Conservation (phyloP, 177 flowering plant species). For the Telopea speciosissima region DNA sequence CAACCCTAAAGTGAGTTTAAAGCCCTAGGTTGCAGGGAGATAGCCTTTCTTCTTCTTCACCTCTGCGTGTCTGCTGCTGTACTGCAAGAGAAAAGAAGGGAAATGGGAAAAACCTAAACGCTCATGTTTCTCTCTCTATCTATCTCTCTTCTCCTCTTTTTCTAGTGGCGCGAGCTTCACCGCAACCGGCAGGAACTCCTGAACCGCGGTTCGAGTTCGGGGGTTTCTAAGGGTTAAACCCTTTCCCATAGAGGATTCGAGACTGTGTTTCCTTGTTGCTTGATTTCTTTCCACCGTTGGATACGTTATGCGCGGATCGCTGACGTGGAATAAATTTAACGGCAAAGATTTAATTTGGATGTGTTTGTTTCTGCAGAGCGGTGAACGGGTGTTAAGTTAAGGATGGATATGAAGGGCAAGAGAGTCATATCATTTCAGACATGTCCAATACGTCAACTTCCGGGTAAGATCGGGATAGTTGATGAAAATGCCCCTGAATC, state of each 20-base stretch:
- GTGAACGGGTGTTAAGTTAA: too few species aligned
- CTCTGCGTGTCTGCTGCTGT: not conserved
- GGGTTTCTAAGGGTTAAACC: not conserved
- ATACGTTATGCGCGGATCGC: not conserved
- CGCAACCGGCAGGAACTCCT: not conserved
- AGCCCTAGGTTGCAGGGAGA: slow-evolving; percentile 23
- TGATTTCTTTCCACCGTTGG: not conserved
- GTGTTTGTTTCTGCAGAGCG: not conserved
- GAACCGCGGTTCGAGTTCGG: not conserved
- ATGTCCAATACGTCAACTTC: not conserved
- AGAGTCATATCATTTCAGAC: not conserved
- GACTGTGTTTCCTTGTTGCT: not conserved
- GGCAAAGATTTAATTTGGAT: not conserved
- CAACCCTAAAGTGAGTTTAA: not conserved
- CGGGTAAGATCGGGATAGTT: not conserved
- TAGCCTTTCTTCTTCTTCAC: not conserved
- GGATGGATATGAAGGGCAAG: not conserved
- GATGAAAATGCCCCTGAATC: not conserved
- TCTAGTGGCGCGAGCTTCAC: not conserved
- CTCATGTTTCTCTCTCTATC: slow-evolving; percentile 2
- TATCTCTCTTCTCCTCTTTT: not conserved
- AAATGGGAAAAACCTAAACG: slow-evolving; percentile 5
- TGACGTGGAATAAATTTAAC: not conserved
- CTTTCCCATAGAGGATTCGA: too few species aligned
- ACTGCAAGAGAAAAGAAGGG: not conserved